Base-by-base conservation (phyloP, 805 yeast genomes). In the Scheffersomyces spartinae region DNA sequence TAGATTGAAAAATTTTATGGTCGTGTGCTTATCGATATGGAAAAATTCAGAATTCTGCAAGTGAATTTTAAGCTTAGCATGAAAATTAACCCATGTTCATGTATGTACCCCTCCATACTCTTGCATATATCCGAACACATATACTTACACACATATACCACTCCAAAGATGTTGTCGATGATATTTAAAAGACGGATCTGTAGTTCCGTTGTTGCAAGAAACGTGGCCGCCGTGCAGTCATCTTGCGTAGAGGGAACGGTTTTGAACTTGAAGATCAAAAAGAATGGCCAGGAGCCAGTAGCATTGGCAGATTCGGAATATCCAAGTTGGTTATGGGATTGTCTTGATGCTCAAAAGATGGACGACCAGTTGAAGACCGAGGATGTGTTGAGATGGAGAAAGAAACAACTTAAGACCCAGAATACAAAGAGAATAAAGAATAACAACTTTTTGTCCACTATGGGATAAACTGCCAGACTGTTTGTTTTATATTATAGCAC, bases 251-350 rank as follows among this genome's bases (percentile, higher is more conserved):
- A 81, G 26, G 85, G 97, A 32, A 78, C 91, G 0, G 61, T 67
- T 7, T 57, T 81, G 33, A 76, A 77, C 35, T 55, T 85, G 42
- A 79, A 80, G 40, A 65, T 88, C 22, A 70, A 70, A 45, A 85
- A 84, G 45, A 63, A 66, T 18, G 93, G 88, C n/a, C 72, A 76
- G 32, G 95, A 85, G 39, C 84, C 93, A 6, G 74, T 83, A 4
- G 97, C 97, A 2, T 52, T 79, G 28, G 83, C 78, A 33, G 97
- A 91, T 47, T 61, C 61, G 19, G 94, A 86, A 42, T 88, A 88
- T 46, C 98, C 98, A 4, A 81, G 68, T 23, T 88, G 98, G 98
- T 64, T 88, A 27, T 91, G 97, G 97, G 71, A 67, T 4, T 61
- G 82, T 24, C 65, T 85, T 17, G 94, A 86, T 49, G 59, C 68